These are phyloP conservation scores for Pythium aristosporum DNA, from an alignment of 352 stramenopile genomes.

Conservation along the genomic window DNA sequence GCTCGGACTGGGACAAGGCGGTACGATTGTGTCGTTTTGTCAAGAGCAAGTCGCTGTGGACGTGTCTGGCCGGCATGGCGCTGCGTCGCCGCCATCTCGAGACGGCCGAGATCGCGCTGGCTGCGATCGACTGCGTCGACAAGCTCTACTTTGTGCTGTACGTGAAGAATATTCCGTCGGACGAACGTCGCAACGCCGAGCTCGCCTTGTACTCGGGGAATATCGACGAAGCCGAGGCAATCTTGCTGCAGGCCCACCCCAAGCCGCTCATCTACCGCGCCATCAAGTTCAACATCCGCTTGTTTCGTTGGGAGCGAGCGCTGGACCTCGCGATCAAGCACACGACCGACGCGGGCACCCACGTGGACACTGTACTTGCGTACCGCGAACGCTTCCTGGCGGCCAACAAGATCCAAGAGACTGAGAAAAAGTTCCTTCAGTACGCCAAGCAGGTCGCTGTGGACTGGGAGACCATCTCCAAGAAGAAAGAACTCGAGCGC, in stretches of 20 bases:
- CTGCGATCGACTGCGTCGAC: slow-evolving; percentile 89
- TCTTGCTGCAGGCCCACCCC: slow-evolving; percentile 89
- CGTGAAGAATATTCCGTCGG: slow-evolving; percentile 80
- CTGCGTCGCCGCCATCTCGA: slow-evolving; percentile 87
- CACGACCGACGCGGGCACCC: slow-evolving; percentile 77
- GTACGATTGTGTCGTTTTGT: slow-evolving; percentile 91
- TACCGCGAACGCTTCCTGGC: slow-evolving; percentile 88
- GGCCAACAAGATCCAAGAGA: slow-evolving; percentile 87
- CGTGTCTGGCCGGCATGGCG: slow-evolving; percentile 88
- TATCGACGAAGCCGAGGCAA: slow-evolving; percentile 91
- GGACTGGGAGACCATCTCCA: slow-evolving; percentile 87
- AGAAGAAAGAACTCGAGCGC: slow-evolving; percentile 89
- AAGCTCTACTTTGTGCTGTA: slow-evolving; percentile 93
- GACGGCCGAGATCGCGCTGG: slow-evolving; percentile 90
- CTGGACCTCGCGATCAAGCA: slow-evolving; percentile 90
- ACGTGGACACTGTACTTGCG: slow-evolving; percentile 89
- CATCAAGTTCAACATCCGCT: slow-evolving; percentile 92
- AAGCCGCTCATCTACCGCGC: slow-evolving; percentile 89
- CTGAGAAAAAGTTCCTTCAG: slow-evolving; percentile 86
- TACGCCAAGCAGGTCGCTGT: slow-evolving; percentile 85
- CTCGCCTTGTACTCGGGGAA: slow-evolving; percentile 82
- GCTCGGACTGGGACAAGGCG: slow-evolving; percentile 89
- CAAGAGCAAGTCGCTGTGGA: slow-evolving; percentile 89
- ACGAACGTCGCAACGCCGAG: slow-evolving; percentile 88
- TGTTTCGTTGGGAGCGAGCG: slow-evolving; percentile 89